Evolutionary conservation across 2,329 filamentous ascomycete species (phyloP).

Genomic region (Fusarium irregulare): DNA sequence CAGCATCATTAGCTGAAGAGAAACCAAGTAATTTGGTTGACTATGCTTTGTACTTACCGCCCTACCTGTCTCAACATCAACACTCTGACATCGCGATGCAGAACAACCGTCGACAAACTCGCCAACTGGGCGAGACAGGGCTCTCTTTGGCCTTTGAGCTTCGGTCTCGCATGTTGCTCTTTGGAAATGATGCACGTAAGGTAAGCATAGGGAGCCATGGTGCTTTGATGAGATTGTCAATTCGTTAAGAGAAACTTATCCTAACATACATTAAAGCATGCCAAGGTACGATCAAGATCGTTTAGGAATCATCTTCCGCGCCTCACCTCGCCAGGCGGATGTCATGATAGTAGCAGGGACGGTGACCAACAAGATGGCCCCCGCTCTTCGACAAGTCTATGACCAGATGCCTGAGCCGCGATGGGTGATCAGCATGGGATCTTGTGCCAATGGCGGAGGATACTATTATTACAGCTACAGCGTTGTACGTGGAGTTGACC

Average conservation of each 20-base stretch:
- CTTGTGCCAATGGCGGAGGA: conserved; percentile 76
- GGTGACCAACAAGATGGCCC: conserved; percentile 75
- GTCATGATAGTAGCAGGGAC: conserved; percentile 76
- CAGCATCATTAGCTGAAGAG: conserved; percentile 1
- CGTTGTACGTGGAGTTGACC: conserved; percentile 72
- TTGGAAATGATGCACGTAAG: conserved; percentile 73
- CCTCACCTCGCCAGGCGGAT: conserved; percentile 72
- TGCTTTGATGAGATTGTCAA: neutral
- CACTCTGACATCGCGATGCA: conserved; percentile 27
- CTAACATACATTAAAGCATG: conserved; percentile 40
- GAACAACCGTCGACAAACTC: conserved; percentile 65
- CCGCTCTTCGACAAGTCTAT: conserved; percentile 71
- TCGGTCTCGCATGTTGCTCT: conserved; percentile 71
- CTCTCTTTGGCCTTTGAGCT: conserved; percentile 70
- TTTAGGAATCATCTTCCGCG: conserved; percentile 74
- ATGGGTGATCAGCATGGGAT: conserved; percentile 76
- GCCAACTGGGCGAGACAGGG: conserved; percentile 69
- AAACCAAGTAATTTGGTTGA: conserved; percentile 29
- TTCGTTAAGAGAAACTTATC: neutral
- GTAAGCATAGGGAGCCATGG: neutral
- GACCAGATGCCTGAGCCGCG: conserved; percentile 75
- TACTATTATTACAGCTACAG: conserved; percentile 81
- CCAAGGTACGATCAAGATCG: conserved; percentile 73
- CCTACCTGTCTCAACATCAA: rapidly evolving
- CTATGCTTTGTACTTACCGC: conserved; percentile 21